Evolutionary conservation across 495 filamentous ascomycete genomes (phyloP).

Genomic region (Penicillium soppii): DNA sequence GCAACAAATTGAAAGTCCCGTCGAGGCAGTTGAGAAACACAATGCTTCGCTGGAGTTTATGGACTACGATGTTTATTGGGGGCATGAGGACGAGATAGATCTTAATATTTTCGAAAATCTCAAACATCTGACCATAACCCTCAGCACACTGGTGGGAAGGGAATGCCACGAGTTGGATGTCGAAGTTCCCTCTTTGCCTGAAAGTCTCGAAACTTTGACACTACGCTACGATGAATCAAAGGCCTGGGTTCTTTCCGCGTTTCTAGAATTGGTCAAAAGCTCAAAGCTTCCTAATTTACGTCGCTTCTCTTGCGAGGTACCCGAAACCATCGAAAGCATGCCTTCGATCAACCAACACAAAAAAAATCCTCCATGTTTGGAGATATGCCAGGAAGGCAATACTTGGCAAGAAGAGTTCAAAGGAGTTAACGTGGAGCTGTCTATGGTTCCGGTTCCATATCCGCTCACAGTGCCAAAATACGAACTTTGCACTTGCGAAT

Average conservation of each 20-base stretch:
- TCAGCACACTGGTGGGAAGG: neutral
- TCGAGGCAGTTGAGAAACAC: neutral
- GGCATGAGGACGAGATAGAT: neutral
- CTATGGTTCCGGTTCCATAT: neutral
- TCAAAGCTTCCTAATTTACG: neutral
- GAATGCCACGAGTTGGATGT: neutral
- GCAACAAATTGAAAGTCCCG: no score
- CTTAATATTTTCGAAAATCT: neutral
- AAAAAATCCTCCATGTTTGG: neutral
- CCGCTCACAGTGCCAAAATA: neutral
- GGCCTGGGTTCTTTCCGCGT: neutral
- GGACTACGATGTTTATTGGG: slow-evolving; percentile 5
- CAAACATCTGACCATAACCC: slow-evolving; percentile 2
- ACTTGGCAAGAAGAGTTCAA: slow-evolving; percentile 1
- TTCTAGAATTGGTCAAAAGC: neutral
- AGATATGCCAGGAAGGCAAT: slow-evolving; percentile 5
- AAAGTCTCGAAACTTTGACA: neutral
- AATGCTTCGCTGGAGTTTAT: neutral
- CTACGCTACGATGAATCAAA: slow-evolving; percentile 1
- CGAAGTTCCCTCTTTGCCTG: neutral
- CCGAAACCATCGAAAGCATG: neutral
- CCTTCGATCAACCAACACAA: neutral
- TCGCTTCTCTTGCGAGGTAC: neutral
- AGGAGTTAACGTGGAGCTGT: neutral
- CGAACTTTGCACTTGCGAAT: neutral